Evolutionary conservation across 768 basidiomycete genomes (phyloP), one percentile per base, ranked within the genome.

Genomic region (Naganishia kalamii): DNA sequence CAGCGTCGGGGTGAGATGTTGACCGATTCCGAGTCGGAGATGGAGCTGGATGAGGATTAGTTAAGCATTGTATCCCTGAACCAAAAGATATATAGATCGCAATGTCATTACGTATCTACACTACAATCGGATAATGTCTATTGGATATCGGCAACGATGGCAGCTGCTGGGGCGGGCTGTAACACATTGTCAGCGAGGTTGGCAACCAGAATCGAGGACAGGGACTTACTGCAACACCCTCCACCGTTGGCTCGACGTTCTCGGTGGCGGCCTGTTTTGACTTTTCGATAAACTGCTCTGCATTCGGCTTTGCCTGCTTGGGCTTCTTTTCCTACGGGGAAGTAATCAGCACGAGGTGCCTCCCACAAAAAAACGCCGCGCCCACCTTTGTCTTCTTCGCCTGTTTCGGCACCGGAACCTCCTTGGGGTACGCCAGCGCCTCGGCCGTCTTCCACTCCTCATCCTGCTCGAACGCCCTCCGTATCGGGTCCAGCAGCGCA

Each of bases 361-460:
- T 10, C n/a, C 12, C 46, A 21, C 29, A 29, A 4, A 33, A 2
- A 4, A 33, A 11, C 60, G 74, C 27, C 43, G 13, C 8, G 21
- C 43, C 19, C 6, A 72, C 76, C 41, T 70, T 71, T 64, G 73
- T 74, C 68, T 77, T 75, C 62, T 71, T 69, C 25, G 73, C 74
- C 54, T 71, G 71, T 41, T 73, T 68, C 7, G 65, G 68, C 59
- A 71, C 65, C 33, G 72, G 65, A 0, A 73, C 71, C 0, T 73
- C 74, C 33, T 71, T 67, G 41, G 92, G 92, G 80, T 97, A 99
- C 12, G 92, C 96, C 23, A 87, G 78, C 72, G 82, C 84, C 74
- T 88, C 87, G 6, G 87, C 80, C 72, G 81, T 81, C 77, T 88
- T 85, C 86, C 90, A 97, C 74, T 90, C 90, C 71, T 87, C 83